Evolutionary conservation across 768 basidiomycete genomes (phyloP).

Genomic region (Leucocoprinus leucothites): DNA sequence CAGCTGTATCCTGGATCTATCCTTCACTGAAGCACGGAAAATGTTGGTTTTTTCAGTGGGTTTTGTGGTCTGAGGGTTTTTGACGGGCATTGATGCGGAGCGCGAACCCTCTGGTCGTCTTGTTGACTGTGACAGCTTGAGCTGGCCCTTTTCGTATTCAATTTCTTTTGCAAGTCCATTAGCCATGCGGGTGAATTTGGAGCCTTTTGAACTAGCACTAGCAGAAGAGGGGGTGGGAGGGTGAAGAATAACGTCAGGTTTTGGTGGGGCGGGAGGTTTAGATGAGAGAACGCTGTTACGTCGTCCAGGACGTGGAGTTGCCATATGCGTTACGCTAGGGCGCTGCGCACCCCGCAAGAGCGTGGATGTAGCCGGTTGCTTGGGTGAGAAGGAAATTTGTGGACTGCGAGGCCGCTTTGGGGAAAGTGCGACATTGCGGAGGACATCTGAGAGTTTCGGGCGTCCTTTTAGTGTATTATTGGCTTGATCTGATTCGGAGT

Average conservation of each 20-base stretch:
- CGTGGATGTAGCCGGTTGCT: constrained; percentile 9
- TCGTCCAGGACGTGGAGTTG: constrained; percentile 34
- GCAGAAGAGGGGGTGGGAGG: constrained; percentile 55
- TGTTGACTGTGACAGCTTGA: constrained; percentile 6
- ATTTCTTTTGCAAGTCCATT: constrained; percentile 55
- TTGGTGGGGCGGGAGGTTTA: constrained; percentile 26
- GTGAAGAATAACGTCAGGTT: constrained; percentile 51
- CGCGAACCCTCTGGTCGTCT: constrained; percentile 7
- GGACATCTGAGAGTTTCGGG: constrained; percentile 67
- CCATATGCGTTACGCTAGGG: constrained; percentile 12
- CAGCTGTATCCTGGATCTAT: constrained; percentile 47
- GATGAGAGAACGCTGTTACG: constrained; percentile 24
- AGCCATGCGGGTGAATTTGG: constrained; percentile 61
- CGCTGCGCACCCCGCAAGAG: background rate
- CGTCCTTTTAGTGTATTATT: constrained; percentile 33
- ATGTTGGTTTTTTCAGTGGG: constrained; percentile 21
- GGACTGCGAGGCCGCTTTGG: constrained; percentile 68
- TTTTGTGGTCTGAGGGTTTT: constrained; percentile 32
- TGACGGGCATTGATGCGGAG: constrained; percentile 15
- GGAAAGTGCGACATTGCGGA: constrained; percentile 69
- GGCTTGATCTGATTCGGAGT: constrained; percentile 49
- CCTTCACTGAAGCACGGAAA: constrained; percentile 6
- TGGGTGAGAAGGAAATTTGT: constrained; percentile 20
- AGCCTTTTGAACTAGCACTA: constrained; percentile 30
- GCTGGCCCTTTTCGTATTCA: constrained; percentile 29